Evolutionary conservation across 176 grass and related monocot genomes (phyloP).

Genomic region (Oryza glumipatula): DNA sequence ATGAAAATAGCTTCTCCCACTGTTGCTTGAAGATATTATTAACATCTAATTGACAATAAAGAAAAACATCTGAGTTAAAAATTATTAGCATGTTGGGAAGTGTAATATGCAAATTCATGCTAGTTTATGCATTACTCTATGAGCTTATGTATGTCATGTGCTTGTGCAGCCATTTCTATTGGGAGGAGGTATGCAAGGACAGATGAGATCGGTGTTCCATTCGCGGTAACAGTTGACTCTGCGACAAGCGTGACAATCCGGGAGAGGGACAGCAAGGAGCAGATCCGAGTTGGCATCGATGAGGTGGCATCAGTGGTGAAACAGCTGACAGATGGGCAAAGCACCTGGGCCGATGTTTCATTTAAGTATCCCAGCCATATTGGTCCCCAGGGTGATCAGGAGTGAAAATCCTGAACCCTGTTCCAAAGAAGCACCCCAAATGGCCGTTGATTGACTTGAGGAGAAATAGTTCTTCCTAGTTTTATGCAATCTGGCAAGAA

Average conservation of each 20-base stretch:
- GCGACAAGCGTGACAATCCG: slow-evolving; percentile 51
- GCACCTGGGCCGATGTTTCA: slow-evolving; percentile 62
- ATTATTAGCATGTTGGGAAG: neutral
- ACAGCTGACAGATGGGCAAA: slow-evolving; percentile 67
- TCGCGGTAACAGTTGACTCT: slow-evolving; percentile 69
- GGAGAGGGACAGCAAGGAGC: slow-evolving; percentile 74
- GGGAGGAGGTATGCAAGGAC: slow-evolving; percentile 75
- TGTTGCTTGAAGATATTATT: neutral
- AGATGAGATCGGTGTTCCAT: slow-evolving; percentile 78
- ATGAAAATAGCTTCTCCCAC: neutral
- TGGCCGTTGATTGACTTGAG: neutral
- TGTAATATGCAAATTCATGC: neutral
- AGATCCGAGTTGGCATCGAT: slow-evolving; percentile 58
- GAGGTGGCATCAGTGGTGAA: slow-evolving; percentile 67
- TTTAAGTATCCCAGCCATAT: slow-evolving; percentile 54
- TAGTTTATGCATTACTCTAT: too few species aligned
- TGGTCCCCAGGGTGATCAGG: slow-evolving; percentile 50
- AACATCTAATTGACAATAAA: neutral
- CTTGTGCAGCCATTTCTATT: slow-evolving; percentile 65
- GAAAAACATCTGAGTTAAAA: neutral
- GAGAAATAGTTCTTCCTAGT: neutral
- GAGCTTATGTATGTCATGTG: neutral
- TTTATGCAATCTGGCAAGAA: neutral
- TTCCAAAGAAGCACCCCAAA: neutral
- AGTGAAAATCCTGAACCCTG: slow-evolving; percentile 20